Base-by-base conservation (phyloP, 371 early-diverging fungal species). In the Mortierella sp. region DNA sequence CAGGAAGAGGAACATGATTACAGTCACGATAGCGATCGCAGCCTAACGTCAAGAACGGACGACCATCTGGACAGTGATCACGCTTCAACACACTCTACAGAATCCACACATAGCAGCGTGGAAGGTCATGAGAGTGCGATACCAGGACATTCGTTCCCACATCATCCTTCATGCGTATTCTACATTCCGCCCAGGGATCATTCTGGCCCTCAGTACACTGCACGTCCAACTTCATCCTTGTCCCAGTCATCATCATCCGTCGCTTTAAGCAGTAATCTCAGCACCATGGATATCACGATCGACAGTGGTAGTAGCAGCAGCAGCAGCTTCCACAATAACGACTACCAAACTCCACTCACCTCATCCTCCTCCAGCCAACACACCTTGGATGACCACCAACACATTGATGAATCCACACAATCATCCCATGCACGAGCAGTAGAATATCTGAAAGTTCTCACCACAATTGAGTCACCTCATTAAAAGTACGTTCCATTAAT, bases 161-260 rank as follows among this genome's bases (percentile, higher is more conserved):
- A 68, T 24, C 61, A 57, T 31, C 68, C 61, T 2, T 61, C 68
- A 1, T 68, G 68, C 39, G 52, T 56, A 1, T 68, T 46, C 34
- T 61, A 61, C 34, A 40, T 59, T 19, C 48, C 54, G 6, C 55
- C 59, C 14, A 22, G 31, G 44, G 57, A 61, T 49, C 2, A 29
- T 13, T 14, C 25, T 19, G 31, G 40, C 16, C 7, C 22, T 6
- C 58, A 48, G 17, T 27, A 6, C 21, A 49, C n/a, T 4, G 50
- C 10, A 24, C 50, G 50, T 8, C 21, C 14, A 12, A n/a, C 31
- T 3, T 57, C 57, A 2, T 17, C 14, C 12, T 17, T 58, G n/a
- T 58, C 50, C 10, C 21, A 39, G 9, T 22, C 27, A 7, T 49
- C 51, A 12, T 22, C 27, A 7, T 49, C 51, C 7, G 34, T 7